Evolutionary conservation across 73 alveolate species (phyloP).

Genomic region (Stentor roeselii): DNA sequence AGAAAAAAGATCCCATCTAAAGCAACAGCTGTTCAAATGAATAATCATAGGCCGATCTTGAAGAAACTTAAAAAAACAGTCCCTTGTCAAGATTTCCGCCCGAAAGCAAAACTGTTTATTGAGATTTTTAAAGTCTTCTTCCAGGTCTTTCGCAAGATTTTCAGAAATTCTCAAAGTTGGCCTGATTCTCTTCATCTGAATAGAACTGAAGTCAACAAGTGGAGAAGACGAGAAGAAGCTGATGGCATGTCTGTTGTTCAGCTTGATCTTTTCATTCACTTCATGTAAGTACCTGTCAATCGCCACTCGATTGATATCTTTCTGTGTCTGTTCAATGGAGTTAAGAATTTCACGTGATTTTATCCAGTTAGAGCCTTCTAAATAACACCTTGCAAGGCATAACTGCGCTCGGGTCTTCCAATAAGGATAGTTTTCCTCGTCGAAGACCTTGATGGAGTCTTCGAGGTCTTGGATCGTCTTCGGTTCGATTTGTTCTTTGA

Average conservation of each 20-base stretch:
- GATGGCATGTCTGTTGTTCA: background rate
- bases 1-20: background rate
- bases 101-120: background rate
- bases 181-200: background rate
- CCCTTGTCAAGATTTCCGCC: background rate
- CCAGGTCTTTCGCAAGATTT: background rate
- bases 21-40: background rate
- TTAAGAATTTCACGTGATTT: background rate
- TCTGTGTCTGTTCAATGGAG: background rate
- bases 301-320: background rate
- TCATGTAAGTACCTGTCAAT: background rate
- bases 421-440: background rate
- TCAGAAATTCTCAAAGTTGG: background rate
- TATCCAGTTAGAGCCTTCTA: background rate
- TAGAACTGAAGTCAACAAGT: background rate
- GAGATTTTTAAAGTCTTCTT: background rate
- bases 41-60: background rate
- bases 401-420: conserved; percentile 9
- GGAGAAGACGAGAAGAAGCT: background rate
- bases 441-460: background rate
- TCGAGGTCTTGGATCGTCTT: background rate
- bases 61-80: background rate
- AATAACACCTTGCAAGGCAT: background rate
- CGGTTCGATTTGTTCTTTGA: background rate
- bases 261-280: background rate